phyloP scores from a whole-genome alignment of 306 rosid genomes.

The Vicia sativa region DNA sequence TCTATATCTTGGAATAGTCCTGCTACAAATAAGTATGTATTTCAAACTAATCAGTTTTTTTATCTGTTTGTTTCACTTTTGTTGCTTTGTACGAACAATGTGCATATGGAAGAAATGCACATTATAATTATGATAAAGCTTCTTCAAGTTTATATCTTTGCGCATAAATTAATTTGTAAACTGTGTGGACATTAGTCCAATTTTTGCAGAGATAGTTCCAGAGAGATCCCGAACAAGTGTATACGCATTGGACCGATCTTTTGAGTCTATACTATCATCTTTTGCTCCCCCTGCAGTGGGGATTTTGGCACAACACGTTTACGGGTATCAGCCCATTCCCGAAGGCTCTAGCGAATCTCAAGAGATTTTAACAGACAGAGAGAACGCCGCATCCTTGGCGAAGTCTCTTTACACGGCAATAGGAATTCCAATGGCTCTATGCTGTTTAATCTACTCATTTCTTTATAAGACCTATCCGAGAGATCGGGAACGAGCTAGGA shows the following conservation, averaged over 20 bases:
- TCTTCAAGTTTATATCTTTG: conserved; percentile 15
- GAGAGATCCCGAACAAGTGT: conserved; percentile 85
- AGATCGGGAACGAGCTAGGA: conserved; percentile 79
- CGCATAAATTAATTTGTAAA: conserved; percentile 29
- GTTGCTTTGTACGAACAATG: too few relatives aligned
- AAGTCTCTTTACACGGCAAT: conserved; percentile 82
- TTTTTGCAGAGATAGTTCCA: conserved; percentile 98
- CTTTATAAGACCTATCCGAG: conserved; percentile 80
- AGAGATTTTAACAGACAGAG: conserved; percentile 73
- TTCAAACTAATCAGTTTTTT: conserved; percentile 6
- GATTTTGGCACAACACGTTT: conserved; percentile 77
- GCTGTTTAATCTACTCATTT: conserved; percentile 82
- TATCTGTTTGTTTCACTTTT: neutral
- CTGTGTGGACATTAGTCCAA: conserved; percentile 66
- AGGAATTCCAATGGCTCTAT: conserved; percentile 81
- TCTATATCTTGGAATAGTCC: conserved; percentile 90
- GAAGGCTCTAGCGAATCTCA: conserved; percentile 54
- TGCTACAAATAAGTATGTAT: conserved; percentile 83
- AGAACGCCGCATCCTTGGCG: conserved; percentile 80
- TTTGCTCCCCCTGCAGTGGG: conserved; percentile 94
- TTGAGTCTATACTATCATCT: conserved; percentile 84
- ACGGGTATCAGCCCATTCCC: conserved; percentile 74
- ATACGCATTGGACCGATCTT: conserved; percentile 84
- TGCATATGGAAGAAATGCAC: too few relatives aligned
- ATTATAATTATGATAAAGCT: neutral